Conservation (phyloP, 805 yeast species). For the Kregervanrija fluxuum region DNA sequence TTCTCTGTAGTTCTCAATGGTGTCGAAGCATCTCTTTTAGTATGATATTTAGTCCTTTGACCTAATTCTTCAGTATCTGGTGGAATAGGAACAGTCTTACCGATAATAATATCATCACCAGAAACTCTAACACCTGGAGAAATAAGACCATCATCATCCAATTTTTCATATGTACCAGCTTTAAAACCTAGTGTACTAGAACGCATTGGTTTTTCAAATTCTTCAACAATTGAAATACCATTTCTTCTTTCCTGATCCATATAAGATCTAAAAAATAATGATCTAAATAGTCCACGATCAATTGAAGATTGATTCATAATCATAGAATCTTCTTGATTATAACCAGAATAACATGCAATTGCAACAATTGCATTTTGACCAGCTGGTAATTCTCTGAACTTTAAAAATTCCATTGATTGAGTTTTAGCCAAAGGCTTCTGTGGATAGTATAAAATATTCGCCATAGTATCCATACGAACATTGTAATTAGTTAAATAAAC, state of each 20-base stretch:
- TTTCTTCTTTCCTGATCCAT: constrained; percentile 98
- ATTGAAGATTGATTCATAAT: constrained; percentile 98
- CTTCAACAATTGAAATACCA: constrained; percentile 97
- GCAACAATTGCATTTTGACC: constrained; percentile 99
- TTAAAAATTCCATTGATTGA: constrained; percentile 93
- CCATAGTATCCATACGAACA: constrained; percentile 99
- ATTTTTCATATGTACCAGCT: constrained; percentile 96
- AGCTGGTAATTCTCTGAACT: constrained; percentile 96
- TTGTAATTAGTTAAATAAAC: constrained; percentile 91
- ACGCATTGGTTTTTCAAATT: constrained; percentile 94
- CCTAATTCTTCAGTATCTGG: constrained; percentile 98
- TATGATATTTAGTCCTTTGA: constrained; percentile 96
- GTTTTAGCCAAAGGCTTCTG: constrained; percentile 98
- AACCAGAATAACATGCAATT: constrained; percentile 95
- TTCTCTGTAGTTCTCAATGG: constrained; percentile 94
- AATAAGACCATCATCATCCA: constrained; percentile 96
- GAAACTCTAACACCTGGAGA: constrained; percentile 98
- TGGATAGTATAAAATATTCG: constrained; percentile 93
- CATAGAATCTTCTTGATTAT: constrained; percentile 99
- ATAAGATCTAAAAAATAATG: constrained; percentile 91
- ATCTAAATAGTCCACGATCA: constrained; percentile 93
- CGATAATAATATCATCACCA: constrained; percentile 97
- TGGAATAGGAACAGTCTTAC: constrained; percentile 98
- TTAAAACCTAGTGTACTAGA: constrained; percentile 91
- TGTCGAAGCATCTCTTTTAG: constrained; percentile 97